These are phyloP conservation scores for Paramecium caudatum DNA, from an alignment of 73 alveolate species.

Conservation along the genomic window DNA sequence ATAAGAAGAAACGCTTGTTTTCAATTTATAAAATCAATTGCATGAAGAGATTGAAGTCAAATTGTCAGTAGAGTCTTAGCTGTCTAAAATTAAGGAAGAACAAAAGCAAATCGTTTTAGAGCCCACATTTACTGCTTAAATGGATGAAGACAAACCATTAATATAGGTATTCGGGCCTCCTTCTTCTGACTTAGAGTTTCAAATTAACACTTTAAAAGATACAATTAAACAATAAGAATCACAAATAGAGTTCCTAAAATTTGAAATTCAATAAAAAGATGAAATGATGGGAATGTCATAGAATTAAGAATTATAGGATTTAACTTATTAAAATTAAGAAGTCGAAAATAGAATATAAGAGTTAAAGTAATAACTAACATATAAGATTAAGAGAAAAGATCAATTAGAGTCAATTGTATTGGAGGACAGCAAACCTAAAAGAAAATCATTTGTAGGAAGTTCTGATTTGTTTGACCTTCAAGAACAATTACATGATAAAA, in stretches of 20 bases:
- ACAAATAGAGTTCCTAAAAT: slow-evolving; percentile 32
- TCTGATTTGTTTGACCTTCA: neutral
- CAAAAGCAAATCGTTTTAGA: neutral
- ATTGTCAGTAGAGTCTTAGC: neutral
- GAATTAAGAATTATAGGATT: neutral
- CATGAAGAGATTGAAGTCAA: slow-evolving; percentile 25
- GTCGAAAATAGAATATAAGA: neutral
- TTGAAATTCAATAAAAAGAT: slow-evolving; percentile 41
- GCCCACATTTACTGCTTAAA: neutral
- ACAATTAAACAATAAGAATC: neutral
- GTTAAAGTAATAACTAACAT: neutral
- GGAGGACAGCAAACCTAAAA: slow-evolving; percentile 3
- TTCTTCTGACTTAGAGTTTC: neutral
- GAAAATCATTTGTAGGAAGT: slow-evolving; percentile 19
- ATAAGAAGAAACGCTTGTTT: neutral
- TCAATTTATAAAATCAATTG: neutral
- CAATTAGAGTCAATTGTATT: neutral
- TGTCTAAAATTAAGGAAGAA: neutral
- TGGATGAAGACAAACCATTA: neutral
- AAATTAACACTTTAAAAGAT: neutral
- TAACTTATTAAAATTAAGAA: neutral
- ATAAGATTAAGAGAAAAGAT: slow-evolving; percentile 11
- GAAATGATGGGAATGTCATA: slow-evolving; percentile 41
- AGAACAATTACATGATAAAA: slow-evolving; percentile 51
- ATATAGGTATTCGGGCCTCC: neutral